These are phyloP conservation scores for Aspergillus texensis DNA, from an alignment of 2,329 filamentous ascomycete genomes.

Conservation along the genomic window DNA sequence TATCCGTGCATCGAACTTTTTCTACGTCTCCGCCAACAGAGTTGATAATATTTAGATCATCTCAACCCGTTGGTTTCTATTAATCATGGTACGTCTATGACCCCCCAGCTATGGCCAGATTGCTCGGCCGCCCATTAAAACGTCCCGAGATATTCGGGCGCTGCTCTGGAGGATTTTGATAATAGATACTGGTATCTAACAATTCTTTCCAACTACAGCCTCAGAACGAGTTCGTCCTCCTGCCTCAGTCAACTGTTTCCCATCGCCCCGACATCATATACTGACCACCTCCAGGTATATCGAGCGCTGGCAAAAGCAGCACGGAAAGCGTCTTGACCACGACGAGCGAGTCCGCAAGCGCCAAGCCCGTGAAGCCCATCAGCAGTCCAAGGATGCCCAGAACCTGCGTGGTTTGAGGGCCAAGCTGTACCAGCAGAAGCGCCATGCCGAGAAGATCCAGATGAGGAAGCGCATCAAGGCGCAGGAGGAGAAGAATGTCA, in stretches of 20 bases:
- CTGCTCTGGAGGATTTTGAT: not conserved
- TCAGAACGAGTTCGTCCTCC: constrained; percentile 48
- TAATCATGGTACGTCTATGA: constrained; percentile 35
- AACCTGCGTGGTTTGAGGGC: constrained; percentile 88
- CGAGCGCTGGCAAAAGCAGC: constrained; percentile 74
- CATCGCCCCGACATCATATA: constrained; percentile 2
- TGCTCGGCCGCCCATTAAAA: no score
- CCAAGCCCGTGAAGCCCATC: constrained; percentile 83
- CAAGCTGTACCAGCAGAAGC: constrained; percentile 90
- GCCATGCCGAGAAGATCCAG: constrained; percentile 97
- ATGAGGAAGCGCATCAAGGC: constrained; percentile 94
- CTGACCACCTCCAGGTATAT: constrained; percentile 55
- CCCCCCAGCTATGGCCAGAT: not conserved
- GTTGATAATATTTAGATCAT: constrained; percentile 4
- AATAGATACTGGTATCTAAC: constrained; percentile 10
- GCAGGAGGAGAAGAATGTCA: constrained; percentile 95
- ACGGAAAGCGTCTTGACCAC: constrained; percentile 69
- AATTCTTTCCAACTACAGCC: constrained; percentile 25
- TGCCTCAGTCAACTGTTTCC: constrained; percentile 12
- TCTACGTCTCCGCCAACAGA: constrained; percentile 4
- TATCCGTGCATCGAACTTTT: constrained; percentile 19
- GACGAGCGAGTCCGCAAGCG: constrained; percentile 90
- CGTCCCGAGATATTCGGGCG: not conserved
- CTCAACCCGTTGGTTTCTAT: constrained; percentile 16
- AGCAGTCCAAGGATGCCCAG: constrained; percentile 86